Percentiles rank a stretch among this genome's conserved stretches.
These are phyloP conservation scores for Neofusicoccum ribis DNA, from an alignment of 2,329 filamentous ascomycete genomes.

Conservation along the genomic window DNA sequence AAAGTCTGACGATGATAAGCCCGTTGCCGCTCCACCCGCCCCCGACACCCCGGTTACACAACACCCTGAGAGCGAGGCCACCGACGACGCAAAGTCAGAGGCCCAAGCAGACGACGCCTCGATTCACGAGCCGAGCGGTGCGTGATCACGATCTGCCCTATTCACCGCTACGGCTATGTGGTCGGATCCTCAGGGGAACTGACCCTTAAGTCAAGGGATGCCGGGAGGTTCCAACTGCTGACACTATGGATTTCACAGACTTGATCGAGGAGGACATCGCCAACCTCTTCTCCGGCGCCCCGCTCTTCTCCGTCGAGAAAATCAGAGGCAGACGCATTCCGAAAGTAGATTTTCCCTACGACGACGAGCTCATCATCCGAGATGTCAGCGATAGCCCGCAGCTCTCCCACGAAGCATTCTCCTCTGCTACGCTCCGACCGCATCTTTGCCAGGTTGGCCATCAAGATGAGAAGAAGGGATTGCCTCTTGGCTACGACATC, in stretches of 20 bases:
- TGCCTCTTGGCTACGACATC: conserved; percentile 33
- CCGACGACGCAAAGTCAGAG: conserved; percentile 8
- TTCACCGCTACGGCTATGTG: conserved; percentile 7
- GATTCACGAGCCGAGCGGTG: conserved; percentile 15
- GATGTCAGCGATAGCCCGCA: conserved; percentile 59
- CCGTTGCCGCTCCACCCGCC: conserved; percentile 8
- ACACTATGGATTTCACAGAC: conserved; percentile 26
- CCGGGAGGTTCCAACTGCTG: neutral
- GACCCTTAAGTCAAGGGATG: neutral
- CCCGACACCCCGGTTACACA: neutral
- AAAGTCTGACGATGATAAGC: conserved; percentile 9
- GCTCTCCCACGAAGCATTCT: conserved; percentile 38
- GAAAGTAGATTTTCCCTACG: conserved; percentile 67
- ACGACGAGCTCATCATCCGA: conserved; percentile 60
- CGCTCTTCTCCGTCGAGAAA: conserved; percentile 66
- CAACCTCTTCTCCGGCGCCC: conserved; percentile 73
- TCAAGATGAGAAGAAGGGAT: conserved; percentile 22
- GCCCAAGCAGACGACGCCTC: conserved; percentile 5
- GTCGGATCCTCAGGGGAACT: conserved; percentile 16
- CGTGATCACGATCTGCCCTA: conserved; percentile 17
- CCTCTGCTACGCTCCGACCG: conserved; percentile 33
- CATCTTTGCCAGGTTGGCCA: conserved; percentile 24
- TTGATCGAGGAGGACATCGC: conserved; percentile 62
- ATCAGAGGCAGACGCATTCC: conserved; percentile 63
- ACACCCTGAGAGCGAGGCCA: neutral